Conservation (phyloP, 345 rosid species). For the Rhizophora mangle region DNA sequence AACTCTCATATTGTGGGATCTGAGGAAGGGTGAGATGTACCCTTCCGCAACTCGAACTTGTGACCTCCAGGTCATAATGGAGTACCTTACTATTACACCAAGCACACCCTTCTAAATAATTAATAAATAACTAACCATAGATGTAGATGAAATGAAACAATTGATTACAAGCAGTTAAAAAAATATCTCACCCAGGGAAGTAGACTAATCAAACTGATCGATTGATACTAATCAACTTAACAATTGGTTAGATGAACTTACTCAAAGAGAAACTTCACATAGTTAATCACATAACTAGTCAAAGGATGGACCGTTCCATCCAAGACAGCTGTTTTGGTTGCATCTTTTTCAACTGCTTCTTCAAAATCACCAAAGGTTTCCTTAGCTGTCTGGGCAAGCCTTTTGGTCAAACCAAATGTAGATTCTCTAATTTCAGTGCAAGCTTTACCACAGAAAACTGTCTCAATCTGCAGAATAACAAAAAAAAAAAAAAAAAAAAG, state of each 20-base stretch:
- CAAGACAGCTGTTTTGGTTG: slow-evolving; percentile 74
- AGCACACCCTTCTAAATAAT: too few relatives aligned
- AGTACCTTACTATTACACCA: too few relatives aligned
- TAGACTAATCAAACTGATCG: not conserved
- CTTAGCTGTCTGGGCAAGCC: slow-evolving; percentile 89
- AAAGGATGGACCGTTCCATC: slow-evolving; percentile 97
- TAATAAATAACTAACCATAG: too few relatives aligned
- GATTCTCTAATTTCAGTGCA: slow-evolving; percentile 85
- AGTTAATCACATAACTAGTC: slow-evolving; percentile 97
- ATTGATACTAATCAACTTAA: not conserved
- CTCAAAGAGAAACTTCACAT: slow-evolving; percentile 94
- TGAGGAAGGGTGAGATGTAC: too few relatives aligned
- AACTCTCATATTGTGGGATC: too few relatives aligned
- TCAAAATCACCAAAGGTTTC: slow-evolving; percentile 97
- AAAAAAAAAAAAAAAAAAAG: not conserved
- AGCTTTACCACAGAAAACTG: slow-evolving; percentile 75
- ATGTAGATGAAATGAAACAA: too few relatives aligned
- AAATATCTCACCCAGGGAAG: not conserved
- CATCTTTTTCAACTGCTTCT: slow-evolving; percentile 97
- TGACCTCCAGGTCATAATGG: too few relatives aligned
- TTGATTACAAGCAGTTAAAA: too few relatives aligned
- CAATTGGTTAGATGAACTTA: slow-evolving; percentile 38
- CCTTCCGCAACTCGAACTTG: too few relatives aligned
- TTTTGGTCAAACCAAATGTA: slow-evolving; percentile 72
- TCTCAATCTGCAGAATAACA: slow-evolving; percentile 54